Evolutionary conservation across 176 grass and related monocot species (phyloP), one percentile per base, ranked within the genome.

Genomic region (Ampelocalamus luodianensis): DNA sequence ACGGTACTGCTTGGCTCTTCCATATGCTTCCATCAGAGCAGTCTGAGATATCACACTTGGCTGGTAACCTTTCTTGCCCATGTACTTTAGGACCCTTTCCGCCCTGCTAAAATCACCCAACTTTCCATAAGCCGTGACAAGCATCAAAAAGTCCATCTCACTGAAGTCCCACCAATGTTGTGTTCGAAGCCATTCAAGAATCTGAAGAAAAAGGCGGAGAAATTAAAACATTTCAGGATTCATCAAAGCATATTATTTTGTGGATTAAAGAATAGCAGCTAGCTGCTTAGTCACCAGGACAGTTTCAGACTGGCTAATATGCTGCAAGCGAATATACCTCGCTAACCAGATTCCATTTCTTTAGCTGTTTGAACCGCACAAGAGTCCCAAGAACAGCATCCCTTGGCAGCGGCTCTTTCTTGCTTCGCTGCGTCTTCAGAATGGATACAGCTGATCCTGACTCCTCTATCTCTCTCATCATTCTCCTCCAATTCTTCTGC

Each of bases 121-220:
- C 79, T 95, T 95, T 15, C 96, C 93, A 71, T 94, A 95, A 85
- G 93, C 93, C 0, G 96, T 95, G 18, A 94, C 89, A 87, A 95
- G 93, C 96, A 98, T 98, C 54, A 98, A 87, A 89, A 89, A 92
- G 77, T 94, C 93, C 93, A 93, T 98, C 96, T 93, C 90, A 74
- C 64, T 89, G 68, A 98, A 95, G 78, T 88, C 87, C 96, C 96
- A 98, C 96, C 93, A 98, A 65, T 95, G 93, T 39, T 98, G 96
- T 16, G 82, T 95, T 76, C 91, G 90, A 59, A 98, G 91, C 96
- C 93, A 98, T 89, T 98, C 89, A 6, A 95, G 93, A 88, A 98
- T 94, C 96, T 98, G 83, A 88, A 61, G 1, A 89, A 81, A 14
- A 40, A 62, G 6, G 54, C 5, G 71, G 42, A 56, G 1, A 29